phyloP scores from a whole-genome alignment of 345 rosid genomes.

The Heritiera littoralis region DNA sequence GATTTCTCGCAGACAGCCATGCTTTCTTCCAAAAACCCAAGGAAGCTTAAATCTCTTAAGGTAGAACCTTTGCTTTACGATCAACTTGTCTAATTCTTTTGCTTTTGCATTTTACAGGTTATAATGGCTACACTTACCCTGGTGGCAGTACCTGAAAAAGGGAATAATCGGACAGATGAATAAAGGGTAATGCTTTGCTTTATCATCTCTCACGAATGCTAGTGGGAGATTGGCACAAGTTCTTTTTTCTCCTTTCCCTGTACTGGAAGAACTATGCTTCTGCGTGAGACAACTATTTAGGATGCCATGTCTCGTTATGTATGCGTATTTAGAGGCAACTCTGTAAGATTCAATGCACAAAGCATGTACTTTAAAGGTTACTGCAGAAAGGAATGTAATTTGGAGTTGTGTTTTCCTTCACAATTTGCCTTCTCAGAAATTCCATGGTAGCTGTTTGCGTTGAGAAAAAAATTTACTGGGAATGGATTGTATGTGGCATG shows the following conservation, averaged over 20 bases:
- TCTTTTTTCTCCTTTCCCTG: not conserved
- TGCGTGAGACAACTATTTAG: not conserved
- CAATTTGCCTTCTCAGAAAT: too few relatives aligned
- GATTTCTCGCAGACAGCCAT: constrained; percentile 65
- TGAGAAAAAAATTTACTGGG: too few relatives aligned
- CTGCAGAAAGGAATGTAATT: not conserved
- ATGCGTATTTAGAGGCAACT: not conserved
- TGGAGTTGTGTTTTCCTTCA: not conserved
- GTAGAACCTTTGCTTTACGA: not conserved
- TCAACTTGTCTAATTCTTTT: not conserved
- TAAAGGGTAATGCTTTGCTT: not conserved
- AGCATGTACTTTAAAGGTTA: not conserved
- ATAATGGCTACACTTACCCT: constrained; percentile 45
- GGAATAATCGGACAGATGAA: not conserved
- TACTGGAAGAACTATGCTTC: not conserved
- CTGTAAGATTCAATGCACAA: not conserved
- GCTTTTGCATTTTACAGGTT: constrained; percentile 32
- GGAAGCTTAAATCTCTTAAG: constrained; percentile 42
- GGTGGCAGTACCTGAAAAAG: constrained; percentile 19
- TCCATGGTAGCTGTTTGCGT: too few relatives aligned
- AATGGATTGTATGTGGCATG: not conserved
- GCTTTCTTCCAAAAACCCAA: constrained; percentile 70
- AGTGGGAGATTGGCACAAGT: not conserved
- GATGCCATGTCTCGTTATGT: not conserved
- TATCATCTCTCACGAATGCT: not conserved